A percentile compares a stretch with the other conserved stretches of the same genome.
Conservation (phyloP, 2,329 filamentous ascomycete species). For the Neonectria hederae region DNA sequence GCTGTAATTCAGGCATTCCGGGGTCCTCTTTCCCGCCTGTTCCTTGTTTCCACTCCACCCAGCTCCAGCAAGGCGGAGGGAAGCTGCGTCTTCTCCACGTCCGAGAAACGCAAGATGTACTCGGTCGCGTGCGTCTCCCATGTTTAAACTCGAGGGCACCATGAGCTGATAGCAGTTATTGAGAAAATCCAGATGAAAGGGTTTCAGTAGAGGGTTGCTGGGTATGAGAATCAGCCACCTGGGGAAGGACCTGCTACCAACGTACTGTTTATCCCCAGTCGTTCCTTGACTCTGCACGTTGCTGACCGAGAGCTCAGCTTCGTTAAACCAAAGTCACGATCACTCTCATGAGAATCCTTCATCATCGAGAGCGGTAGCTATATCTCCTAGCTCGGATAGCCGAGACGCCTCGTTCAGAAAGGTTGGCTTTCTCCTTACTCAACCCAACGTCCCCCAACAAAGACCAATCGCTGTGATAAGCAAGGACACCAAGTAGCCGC, state of each 20-base stretch:
- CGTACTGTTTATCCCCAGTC: neutral
- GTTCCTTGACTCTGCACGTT: neutral
- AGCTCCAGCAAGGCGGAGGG: neutral
- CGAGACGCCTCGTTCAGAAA: slow-evolving; percentile 20
- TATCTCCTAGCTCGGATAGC: neutral
- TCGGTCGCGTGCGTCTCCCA: slow-evolving; percentile 19
- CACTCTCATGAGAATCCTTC: neutral
- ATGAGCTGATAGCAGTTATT: neutral
- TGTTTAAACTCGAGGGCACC: neutral
- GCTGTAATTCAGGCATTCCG: neutral
- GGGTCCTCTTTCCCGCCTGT: neutral
- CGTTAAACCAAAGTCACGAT: neutral
- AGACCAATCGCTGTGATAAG: neutral
- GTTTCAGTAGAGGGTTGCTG: slow-evolving; percentile 7
- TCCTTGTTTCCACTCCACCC: neutral
- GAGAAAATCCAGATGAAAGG: slow-evolving; percentile 6
- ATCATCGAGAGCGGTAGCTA: neutral
- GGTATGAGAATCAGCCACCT: neutral
- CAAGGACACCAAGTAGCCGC: neutral
- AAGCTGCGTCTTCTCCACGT: slow-evolving; percentile 20
- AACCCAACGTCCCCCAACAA: slow-evolving; percentile 7
- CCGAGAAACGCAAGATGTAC: slow-evolving; percentile 24
- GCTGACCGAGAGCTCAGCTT: neutral
- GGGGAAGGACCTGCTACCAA: neutral
- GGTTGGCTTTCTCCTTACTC: slow-evolving; percentile 20